Percentiles rank a stretch among this genome's conserved stretches.
These are phyloP conservation scores for Rhizopus delemar DNA, from an alignment of 371 early-diverging fungal genomes.

Conservation along the genomic window DNA sequence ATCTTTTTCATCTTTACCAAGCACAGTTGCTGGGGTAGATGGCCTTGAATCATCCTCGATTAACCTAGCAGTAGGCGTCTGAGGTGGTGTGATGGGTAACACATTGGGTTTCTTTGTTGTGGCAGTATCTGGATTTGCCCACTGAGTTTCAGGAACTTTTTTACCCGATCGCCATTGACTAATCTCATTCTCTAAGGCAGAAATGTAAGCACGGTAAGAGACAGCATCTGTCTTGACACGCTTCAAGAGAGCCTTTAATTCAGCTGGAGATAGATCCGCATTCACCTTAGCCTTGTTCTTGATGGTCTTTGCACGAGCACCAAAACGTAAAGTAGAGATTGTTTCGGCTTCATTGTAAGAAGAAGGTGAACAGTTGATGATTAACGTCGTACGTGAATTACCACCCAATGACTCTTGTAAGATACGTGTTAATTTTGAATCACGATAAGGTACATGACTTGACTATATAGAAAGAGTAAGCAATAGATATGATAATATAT, in stretches of 20 bases:
- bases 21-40: slow-evolving; percentile 72
- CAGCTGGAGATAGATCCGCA: slow-evolving; percentile 84
- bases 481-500: neutral
- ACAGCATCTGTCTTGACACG: slow-evolving; percentile 77
- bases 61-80: slow-evolving; percentile 54
- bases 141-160: slow-evolving; percentile 68
- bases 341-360: slow-evolving; percentile 95
- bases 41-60: slow-evolving; percentile 63
- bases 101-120: slow-evolving; percentile 24
- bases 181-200: slow-evolving; percentile 83
- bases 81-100: slow-evolving; percentile 35
- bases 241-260: slow-evolving; percentile 88
- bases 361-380: slow-evolving; percentile 95
- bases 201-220: slow-evolving; percentile 74
- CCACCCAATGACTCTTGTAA: slow-evolving; percentile 98
- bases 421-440: slow-evolving; percentile 96
- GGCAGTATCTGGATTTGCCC: slow-evolving; percentile 69
- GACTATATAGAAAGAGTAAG: slow-evolving; percentile 54
- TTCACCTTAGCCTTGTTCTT: slow-evolving; percentile 98
- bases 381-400: slow-evolving; percentile 92
- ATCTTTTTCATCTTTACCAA: slow-evolving; percentile 89
- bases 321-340: slow-evolving; percentile 92
- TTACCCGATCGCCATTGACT: slow-evolving; percentile 85
- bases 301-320: slow-evolving; percentile 94
- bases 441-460: slow-evolving; percentile 95